Percentiles rank a stretch among this genome's conserved stretches.
Conservation (phyloP, 139 green algal species). For the Choricystis sp. region DNA sequence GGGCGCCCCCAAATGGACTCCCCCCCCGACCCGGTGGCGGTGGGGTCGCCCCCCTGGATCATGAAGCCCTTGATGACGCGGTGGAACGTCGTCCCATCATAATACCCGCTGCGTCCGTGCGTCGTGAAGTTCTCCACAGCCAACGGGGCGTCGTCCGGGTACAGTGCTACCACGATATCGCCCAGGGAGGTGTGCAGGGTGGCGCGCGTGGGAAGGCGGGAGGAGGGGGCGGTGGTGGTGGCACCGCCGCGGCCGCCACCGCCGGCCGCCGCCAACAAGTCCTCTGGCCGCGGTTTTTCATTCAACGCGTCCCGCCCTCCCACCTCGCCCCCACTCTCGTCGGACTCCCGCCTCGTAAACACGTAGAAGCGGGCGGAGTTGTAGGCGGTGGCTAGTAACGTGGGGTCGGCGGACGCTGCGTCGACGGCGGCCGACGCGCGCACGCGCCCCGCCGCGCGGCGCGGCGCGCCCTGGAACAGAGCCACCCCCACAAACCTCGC, state of each 20-base stretch:
- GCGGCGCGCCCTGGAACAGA: slow-evolving; percentile 54
- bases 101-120: slow-evolving; percentile 88
- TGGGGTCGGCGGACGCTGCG: slow-evolving; percentile 46
- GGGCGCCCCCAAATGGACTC: slow-evolving; percentile 92
- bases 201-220: slow-evolving; percentile 43
- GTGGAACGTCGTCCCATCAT: slow-evolving; percentile 87
- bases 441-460: background rate
- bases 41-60: slow-evolving; percentile 78
- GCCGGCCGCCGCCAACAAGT: slow-evolving; percentile 31
- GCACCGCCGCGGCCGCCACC: background rate
- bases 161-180: slow-evolving; percentile 83
- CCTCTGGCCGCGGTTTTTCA: slow-evolving; percentile 63
- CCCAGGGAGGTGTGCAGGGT: slow-evolving; percentile 77
- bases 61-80: slow-evolving; percentile 98
- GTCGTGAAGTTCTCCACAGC: slow-evolving; percentile 98
- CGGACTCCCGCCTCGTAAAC: slow-evolving; percentile 66
- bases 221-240: slow-evolving; percentile 3
- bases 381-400: slow-evolving; percentile 64
- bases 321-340: slow-evolving; percentile 20
- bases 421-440: background rate
- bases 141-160: slow-evolving; percentile 81
- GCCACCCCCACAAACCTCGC: slow-evolving; percentile 84
- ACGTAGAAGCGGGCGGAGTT: slow-evolving; percentile 81
- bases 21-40: slow-evolving; percentile 88
- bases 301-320: slow-evolving; percentile 86